Percentiles rank a stretch among this genome's conserved stretches.
Conservation (phyloP, 192 early-diverging fungal genomes). For the Mortierella alpina region DNA sequence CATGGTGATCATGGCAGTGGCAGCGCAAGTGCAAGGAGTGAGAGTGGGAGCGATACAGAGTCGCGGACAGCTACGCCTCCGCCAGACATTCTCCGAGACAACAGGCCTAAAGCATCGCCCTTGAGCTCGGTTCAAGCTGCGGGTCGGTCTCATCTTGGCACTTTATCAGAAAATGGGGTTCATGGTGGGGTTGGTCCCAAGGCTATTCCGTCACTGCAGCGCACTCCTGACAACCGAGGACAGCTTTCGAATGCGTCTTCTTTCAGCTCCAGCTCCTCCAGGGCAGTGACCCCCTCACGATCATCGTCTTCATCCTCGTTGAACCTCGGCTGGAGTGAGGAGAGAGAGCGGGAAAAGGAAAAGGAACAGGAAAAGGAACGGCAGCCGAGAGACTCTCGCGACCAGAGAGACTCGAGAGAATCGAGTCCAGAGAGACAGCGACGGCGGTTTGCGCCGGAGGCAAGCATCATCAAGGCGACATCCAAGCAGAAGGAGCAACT, state of each 20-base stretch:
- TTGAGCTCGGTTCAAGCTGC: constrained; percentile 1
- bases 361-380: neutral
- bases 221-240: neutral
- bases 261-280: constrained; percentile 33
- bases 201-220: constrained; percentile 13
- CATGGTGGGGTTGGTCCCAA: constrained; percentile 9
- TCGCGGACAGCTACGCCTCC: constrained; percentile 32
- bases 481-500: constrained; percentile 46
- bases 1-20: constrained; percentile 6
- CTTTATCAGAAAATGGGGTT: neutral
- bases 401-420: constrained; percentile 16
- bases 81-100: neutral
- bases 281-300: constrained; percentile 28
- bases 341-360: neutral
- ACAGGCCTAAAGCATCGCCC: constrained; percentile 6
- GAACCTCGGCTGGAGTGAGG: constrained; percentile 27
- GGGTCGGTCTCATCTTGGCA: neutral
- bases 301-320: constrained; percentile 48
- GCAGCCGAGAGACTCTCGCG: neutral
- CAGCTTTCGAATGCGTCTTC: constrained; percentile 33
- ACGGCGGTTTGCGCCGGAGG: constrained; percentile 43
- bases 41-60: constrained; percentile 35
- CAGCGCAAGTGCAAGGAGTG: constrained; percentile 32
- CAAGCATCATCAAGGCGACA: constrained; percentile 47
- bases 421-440: constrained; percentile 44